phyloP scores from a whole-genome alignment of 305 asterid genomes.

The Fraxinus floribunda region DNA sequence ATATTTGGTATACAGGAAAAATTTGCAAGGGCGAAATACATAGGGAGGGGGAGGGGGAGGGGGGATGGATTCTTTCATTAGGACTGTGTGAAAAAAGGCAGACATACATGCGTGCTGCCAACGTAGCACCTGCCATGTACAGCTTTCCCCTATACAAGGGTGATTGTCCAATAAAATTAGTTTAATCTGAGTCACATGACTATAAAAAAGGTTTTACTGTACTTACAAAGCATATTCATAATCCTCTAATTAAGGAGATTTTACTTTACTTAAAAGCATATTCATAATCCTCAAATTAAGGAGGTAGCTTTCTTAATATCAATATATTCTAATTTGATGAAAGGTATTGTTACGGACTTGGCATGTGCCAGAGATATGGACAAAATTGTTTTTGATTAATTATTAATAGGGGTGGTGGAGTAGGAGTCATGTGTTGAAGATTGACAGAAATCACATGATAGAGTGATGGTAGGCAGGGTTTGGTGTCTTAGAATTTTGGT shows the following conservation, averaged over 20 bases:
- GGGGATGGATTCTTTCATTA: no score
- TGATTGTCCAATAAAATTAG: no score
- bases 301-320: background rate
- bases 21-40: no score
- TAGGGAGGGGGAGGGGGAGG: no score
- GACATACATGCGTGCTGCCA: no score
- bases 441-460: conserved; percentile 1
- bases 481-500: background rate
- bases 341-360: conserved; percentile 18
- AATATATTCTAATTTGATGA: background rate
- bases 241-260: no score
- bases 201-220: background rate
- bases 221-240: no score
- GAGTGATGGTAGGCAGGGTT: background rate
- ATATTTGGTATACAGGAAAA: no score
- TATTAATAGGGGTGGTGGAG: background rate
- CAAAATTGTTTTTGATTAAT: background rate
- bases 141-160: no score
- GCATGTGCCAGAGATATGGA: conserved; percentile 19
- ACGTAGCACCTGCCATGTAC: no score
- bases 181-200: background rate
- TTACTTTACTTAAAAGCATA: background rate
- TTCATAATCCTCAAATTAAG: background rate
- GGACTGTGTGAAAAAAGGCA: no score
- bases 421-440: background rate